Evolutionary conservation across 331 rosid species (phyloP), one percentile per base, ranked within the genome.

Genomic region (Cydonia oblonga): DNA sequence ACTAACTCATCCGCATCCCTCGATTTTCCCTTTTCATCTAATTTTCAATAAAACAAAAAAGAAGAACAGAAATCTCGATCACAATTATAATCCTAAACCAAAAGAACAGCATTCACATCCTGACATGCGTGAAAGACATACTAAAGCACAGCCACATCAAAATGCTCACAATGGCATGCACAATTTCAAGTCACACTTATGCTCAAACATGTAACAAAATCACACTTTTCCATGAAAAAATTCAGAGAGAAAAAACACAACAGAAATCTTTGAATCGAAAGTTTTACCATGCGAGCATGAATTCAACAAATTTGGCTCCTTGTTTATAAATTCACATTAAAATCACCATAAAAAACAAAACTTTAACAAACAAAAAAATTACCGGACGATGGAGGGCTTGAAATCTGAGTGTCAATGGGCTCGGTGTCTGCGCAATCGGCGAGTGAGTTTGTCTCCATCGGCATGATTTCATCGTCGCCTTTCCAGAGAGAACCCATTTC

Each of bases 331-430:
- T 46, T 13, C 16, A n/a, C 23, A 9, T 2, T n/a, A 19, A 19
- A 33, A 62, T 33, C 18, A 54, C 26, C 38, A 59, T 3, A 30
- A 63, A 33, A 18, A 9, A 6, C 11, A 22, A 7, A 58, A 30
- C 38, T 51, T 69, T 9, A 40, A 59, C 18, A 35, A 35, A 9
- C 40, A 26, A 60, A 6, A 25, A 15, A 60, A 5, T 81, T 76
- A 84, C 96, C 83, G 57, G 80, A 57, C 9, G 24, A 51, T 4
- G 78, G 54, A 52, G 86, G 70, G 49, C 66, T 73, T 1, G 81
- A 74, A 38, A 64, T 71, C 35, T 64, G 80, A 70, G 70, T 25
- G 33, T 83, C 84, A 68, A 79, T 61, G 25, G 81, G 66, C 62
- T 81, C 80, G 14, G 87, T 70, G 23, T 49, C 49, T 33, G 70